These are phyloP conservation scores for Cokeromyces recurvatus DNA, from an alignment of 371 early-diverging fungal species.

Conservation along the genomic window DNA sequence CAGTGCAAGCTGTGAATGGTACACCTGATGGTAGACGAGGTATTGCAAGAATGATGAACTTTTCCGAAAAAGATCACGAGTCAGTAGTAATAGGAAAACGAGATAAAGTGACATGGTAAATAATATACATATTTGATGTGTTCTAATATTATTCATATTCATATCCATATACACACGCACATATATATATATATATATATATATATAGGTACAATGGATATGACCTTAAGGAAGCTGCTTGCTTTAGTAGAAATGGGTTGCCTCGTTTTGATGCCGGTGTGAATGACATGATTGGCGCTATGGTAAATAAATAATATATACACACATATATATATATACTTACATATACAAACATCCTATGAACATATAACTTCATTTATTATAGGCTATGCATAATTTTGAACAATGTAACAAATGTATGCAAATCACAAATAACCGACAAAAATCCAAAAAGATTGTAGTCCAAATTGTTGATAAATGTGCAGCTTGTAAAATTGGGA, in stretches of 20 bases:
- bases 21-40: too few relatives aligned
- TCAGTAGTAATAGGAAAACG: too few relatives aligned
- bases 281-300: conserved; percentile 29
- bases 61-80: too few relatives aligned
- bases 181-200: too few relatives aligned
- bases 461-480: conserved; percentile 30
- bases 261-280: conserved; percentile 16
- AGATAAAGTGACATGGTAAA: not conserved
- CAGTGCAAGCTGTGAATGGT: too few relatives aligned
- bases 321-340: not conserved
- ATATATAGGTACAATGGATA: conserved; percentile 20
- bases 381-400: conserved; percentile 25
- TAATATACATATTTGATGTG: too few relatives aligned
- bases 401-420: conserved; percentile 33
- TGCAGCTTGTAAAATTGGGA: conserved; percentile 24
- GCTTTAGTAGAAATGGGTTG: conserved; percentile 26
- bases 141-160: not conserved
- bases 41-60: too few relatives aligned
- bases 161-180: not conserved
- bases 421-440: conserved; percentile 23
- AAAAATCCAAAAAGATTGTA: conserved; percentile 8
- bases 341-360: not conserved
- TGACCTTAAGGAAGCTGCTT: conserved; percentile 29
- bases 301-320: conserved; percentile 11
- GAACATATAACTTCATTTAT: not conserved